phyloP scores from a whole-genome alignment of 1,139 yeast genomes.

The Sugiyamaella pinicola region DNA sequence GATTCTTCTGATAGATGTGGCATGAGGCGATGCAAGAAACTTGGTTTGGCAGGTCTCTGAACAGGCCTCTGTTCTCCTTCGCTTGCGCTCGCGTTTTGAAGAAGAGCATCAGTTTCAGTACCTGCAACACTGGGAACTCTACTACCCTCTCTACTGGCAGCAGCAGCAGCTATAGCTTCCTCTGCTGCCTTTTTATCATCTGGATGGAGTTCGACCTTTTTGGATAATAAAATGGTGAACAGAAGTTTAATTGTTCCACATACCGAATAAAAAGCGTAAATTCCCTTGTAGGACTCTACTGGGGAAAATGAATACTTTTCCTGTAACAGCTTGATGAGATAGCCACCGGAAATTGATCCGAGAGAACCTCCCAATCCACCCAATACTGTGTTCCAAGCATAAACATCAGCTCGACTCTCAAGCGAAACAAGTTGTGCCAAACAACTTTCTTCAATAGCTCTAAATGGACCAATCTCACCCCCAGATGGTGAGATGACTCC shows the following conservation, averaged over 20 bases:
- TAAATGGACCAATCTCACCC: conserved; percentile 84
- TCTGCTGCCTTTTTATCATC: conserved; percentile 24
- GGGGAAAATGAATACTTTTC: conserved; percentile 42
- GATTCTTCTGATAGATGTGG: conserved; percentile 35
- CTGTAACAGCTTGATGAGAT: conserved; percentile 51
- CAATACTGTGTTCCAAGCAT: conserved; percentile 62
- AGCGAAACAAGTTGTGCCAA: conserved; percentile 73
- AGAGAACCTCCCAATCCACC: conserved; percentile 70
- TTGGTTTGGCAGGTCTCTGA: background rate
- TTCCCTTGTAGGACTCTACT: conserved; percentile 53
- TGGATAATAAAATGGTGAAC: conserved; percentile 56
- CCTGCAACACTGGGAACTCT: conserved; percentile 4
- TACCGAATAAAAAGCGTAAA: conserved; percentile 57
- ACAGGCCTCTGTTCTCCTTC: background rate
- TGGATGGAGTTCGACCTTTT: conserved; percentile 51
- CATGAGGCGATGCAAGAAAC: conserved; percentile 22
- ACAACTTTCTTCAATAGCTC: conserved; percentile 77
- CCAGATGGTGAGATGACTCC: conserved; percentile 81
- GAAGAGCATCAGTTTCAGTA: conserved; percentile 23
- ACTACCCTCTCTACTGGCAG: background rate
- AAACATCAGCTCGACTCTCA: conserved; percentile 65
- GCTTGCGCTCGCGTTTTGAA: conserved; percentile 1
- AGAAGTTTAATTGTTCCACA: conserved; percentile 59
- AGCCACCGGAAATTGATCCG: conserved; percentile 67
- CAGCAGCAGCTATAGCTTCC: conserved; percentile 9